Conservation (phyloP, 2,329 filamentous ascomycete species). For the Fusarium oxysporum region DNA sequence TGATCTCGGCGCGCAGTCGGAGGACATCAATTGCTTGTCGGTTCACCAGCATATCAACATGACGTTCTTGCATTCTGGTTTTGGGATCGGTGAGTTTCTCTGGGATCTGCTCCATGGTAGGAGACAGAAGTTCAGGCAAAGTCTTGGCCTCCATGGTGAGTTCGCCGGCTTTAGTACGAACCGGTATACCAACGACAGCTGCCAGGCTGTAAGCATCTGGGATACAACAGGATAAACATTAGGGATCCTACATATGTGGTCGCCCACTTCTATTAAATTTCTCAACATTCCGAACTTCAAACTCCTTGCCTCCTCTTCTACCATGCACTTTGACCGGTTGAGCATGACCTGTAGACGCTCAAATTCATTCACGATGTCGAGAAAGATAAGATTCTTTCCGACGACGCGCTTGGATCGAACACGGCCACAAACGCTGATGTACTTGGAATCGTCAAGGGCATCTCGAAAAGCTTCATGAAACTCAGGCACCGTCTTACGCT, state of each 20-base stretch:
- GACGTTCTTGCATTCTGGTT: slow-evolving; percentile 79
- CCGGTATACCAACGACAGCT: slow-evolving; percentile 78
- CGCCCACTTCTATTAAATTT: slow-evolving; percentile 79
- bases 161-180: slow-evolving; percentile 77
- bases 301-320: slow-evolving; percentile 49
- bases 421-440: slow-evolving; percentile 67
- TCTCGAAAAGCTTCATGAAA: slow-evolving; percentile 50
- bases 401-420: slow-evolving; percentile 76
- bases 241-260: slow-evolving; percentile 78
- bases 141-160: slow-evolving; percentile 76
- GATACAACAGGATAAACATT: slow-evolving; percentile 29
- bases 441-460: slow-evolving; percentile 41
- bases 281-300: slow-evolving; percentile 69
- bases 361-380: slow-evolving; percentile 82
- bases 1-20: slow-evolving; percentile 78
- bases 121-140: slow-evolving; percentile 79
- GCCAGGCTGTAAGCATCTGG: slow-evolving; percentile 46
- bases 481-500: slow-evolving; percentile 50
- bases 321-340: slow-evolving; percentile 67
- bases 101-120: slow-evolving; percentile 83
- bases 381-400: slow-evolving; percentile 84
- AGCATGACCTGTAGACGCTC: slow-evolving; percentile 80
- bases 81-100: slow-evolving; percentile 76
- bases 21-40: slow-evolving; percentile 74
- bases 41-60: slow-evolving; percentile 88